These are phyloP conservation scores for Fusarium neocosmosporiellum DNA, from an alignment of 2,329 filamentous ascomycete species.

Conservation along the genomic window DNA sequence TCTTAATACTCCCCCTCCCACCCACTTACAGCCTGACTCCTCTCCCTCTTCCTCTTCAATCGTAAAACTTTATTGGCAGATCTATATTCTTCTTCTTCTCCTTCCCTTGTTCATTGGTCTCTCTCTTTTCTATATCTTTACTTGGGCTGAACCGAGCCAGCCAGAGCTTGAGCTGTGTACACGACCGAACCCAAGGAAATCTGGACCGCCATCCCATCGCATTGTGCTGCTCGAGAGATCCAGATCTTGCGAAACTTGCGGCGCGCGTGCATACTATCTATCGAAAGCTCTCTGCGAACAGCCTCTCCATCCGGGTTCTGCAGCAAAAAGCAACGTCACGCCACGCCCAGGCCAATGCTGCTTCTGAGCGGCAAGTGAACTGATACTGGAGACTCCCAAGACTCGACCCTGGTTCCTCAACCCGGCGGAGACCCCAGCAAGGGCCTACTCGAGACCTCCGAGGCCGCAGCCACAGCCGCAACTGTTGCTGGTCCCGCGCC, in stretches of 20 bases:
- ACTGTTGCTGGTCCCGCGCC: constrained; percentile 29
- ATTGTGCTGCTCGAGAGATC: neutral
- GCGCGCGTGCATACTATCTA: neutral
- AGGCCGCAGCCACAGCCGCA: constrained; percentile 25
- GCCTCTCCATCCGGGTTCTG: constrained; percentile 14
- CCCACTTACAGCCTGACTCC: neutral
- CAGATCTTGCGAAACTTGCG: neutral
- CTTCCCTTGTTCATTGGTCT: constrained; percentile 6
- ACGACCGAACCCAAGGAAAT: constrained; percentile 15
- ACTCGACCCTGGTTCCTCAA: constrained; percentile 28
- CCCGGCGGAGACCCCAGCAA: constrained; percentile 26
- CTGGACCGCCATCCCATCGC: neutral
- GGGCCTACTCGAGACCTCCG: constrained; percentile 15
- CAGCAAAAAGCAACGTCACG: constrained; percentile 12
- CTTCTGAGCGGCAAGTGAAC: constrained; percentile 15
- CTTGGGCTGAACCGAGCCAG: constrained; percentile 1
- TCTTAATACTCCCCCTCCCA: constrained; percentile 26
- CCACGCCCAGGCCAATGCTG: constrained; percentile 25
- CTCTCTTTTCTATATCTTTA: constrained; percentile 30
- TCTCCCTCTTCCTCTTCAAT: constrained; percentile 1
- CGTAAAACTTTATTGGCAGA: neutral
- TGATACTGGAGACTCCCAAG: constrained; percentile 2
- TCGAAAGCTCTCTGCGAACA: constrained; percentile 2
- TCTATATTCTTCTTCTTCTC: neutral
- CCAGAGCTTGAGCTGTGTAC: constrained; percentile 12